phyloP scores from a whole-genome alignment of 2,329 filamentous ascomycete species.

The Cordyceps pruinosa region DNA sequence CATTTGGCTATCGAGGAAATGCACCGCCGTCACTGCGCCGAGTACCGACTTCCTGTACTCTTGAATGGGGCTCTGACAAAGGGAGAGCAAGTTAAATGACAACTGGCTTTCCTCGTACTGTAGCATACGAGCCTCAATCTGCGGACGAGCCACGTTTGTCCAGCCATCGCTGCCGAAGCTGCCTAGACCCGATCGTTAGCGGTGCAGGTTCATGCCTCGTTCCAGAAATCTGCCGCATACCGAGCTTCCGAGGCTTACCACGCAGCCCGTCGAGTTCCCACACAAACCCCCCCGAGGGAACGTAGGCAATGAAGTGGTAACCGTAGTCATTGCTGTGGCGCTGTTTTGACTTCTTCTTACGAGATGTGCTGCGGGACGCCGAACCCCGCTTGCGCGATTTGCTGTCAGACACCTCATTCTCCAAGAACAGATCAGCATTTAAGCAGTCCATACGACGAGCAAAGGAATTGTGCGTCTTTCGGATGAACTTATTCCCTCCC shows the following conservation, averaged over 20 bases:
- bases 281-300: slow-evolving; percentile 65
- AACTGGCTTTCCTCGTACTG: slow-evolving; percentile 58
- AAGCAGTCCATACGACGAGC: slow-evolving; percentile 72
- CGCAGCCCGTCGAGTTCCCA: slow-evolving; percentile 90
- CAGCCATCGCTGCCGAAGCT: slow-evolving; percentile 42
- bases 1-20: slow-evolving; percentile 30
- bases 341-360: slow-evolving; percentile 31
- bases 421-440: slow-evolving; percentile 59
- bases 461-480: slow-evolving; percentile 81
- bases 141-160: slow-evolving; percentile 56
- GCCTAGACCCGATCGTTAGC: slow-evolving; percentile 16
- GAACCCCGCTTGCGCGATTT: slow-evolving; percentile 23
- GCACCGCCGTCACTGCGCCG: slow-evolving; percentile 33
- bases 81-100: slow-evolving; percentile 70
- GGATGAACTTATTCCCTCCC: slow-evolving; percentile 67
- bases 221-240: slow-evolving; percentile 17
- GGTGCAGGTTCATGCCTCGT: neutral
- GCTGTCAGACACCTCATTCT: slow-evolving; percentile 44
- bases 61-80: slow-evolving; percentile 60
- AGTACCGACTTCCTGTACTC: slow-evolving; percentile 42
- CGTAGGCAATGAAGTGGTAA: slow-evolving; percentile 86
- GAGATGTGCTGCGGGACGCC: slow-evolving; percentile 24
- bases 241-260: slow-evolving; percentile 48
- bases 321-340: slow-evolving; percentile 50
- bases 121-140: slow-evolving; percentile 61